Conservation (phyloP, 306 rosid species). For the Oemleria cerasiformis region DNA sequence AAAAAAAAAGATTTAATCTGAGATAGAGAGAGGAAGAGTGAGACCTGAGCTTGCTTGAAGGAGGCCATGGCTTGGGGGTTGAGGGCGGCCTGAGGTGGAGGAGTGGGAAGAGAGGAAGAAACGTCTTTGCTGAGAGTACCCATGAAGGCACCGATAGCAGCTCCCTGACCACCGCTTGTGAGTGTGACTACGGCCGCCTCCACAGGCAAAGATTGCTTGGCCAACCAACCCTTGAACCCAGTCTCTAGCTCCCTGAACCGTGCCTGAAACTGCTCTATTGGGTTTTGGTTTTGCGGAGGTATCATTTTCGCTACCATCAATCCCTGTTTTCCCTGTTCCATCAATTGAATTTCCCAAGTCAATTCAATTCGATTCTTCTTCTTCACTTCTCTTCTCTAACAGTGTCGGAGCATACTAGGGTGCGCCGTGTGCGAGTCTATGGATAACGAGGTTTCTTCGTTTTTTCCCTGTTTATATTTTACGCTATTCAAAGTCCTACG, state of each 20-base stretch:
- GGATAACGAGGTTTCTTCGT: constrained; percentile 5
- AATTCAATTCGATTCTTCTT: neutral
- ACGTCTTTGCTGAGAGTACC: constrained; percentile 69
- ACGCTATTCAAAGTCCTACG: too few relatives aligned
- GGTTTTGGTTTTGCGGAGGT: constrained; percentile 54
- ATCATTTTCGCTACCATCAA: constrained; percentile 37
- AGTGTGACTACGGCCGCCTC: constrained; percentile 86
- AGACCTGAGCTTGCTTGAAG: constrained; percentile 89
- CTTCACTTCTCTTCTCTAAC: neutral
- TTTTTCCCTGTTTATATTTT: neutral
- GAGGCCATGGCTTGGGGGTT: constrained; percentile 91
- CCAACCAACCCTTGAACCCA: constrained; percentile 61
- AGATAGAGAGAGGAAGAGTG: neutral
- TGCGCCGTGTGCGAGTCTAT: too few relatives aligned
- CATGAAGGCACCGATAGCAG: constrained; percentile 84
- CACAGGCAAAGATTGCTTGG: constrained; percentile 75
- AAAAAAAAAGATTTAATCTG: neutral
- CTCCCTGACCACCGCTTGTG: constrained; percentile 91
- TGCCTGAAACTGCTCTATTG: constrained; percentile 59
- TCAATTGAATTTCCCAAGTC: neutral
- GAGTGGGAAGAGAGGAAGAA: constrained; percentile 55
- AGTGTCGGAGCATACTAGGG: neutral
- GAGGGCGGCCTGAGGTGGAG: constrained; percentile 66
- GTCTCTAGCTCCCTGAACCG: constrained; percentile 63
- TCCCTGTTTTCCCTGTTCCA: constrained; percentile 74